Evolutionary conservation across 1,284 basidiomycete genomes (phyloP).

Genomic region (Malassezia arunalokei): DNA sequence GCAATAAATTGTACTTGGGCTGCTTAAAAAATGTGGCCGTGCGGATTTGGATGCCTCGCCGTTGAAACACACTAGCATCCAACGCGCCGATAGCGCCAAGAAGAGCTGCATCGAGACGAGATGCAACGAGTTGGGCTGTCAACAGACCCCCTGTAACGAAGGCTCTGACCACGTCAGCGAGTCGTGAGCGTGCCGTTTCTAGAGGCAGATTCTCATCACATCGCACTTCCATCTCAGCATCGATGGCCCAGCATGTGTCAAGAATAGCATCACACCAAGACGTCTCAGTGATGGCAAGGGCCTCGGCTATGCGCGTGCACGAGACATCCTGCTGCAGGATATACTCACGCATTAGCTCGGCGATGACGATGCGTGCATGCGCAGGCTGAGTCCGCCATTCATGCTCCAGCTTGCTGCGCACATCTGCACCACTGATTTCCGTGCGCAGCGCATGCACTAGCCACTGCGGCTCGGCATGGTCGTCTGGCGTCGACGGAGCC

Average conservation of each 20-base stretch:
- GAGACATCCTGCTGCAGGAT: not conserved
- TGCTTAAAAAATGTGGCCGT: constrained; percentile 63
- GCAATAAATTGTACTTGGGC: constrained; percentile 91
- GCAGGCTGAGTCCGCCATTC: not conserved
- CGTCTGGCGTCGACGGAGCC: not conserved
- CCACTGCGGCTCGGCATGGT: constrained; percentile 1
- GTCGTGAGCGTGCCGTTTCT: constrained; percentile 13
- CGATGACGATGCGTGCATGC: not conserved
- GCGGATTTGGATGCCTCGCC: constrained; percentile 34
- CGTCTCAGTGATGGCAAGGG: not conserved
- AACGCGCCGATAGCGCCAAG: constrained; percentile 25
- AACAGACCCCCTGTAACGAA: constrained; percentile 10
- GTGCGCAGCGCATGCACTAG: not conserved
- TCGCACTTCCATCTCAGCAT: constrained; percentile 33
- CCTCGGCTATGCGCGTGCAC: not conserved
- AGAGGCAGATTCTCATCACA: constrained; percentile 17
- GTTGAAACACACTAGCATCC: constrained; percentile 28
- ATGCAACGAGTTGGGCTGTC: constrained; percentile 7
- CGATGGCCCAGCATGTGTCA: constrained; percentile 34
- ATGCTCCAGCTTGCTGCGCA: not conserved
- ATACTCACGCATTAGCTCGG: not conserved
- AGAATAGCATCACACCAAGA: constrained; percentile 18
- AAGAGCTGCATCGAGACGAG: constrained; percentile 27
- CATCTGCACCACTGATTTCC: not conserved
- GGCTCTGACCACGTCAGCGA: constrained; percentile 12